phyloP scores from a whole-genome alignment of 2,329 filamentous ascomycete species.

The Fusarium xylarioides region DNA sequence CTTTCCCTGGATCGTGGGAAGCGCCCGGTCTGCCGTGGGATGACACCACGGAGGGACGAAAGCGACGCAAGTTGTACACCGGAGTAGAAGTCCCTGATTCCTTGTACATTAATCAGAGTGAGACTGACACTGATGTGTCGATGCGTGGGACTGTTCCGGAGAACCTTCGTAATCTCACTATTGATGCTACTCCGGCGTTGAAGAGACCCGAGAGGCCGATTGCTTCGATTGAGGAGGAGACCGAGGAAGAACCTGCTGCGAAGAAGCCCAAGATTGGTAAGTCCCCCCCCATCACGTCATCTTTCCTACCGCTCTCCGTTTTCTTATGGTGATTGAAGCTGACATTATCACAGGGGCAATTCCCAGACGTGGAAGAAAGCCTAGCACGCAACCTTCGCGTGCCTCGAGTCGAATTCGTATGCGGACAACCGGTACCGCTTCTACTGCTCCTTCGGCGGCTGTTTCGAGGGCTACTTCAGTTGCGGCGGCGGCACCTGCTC shows the following conservation, averaged over 20 bases:
- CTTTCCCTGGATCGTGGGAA: slow-evolving; percentile 36
- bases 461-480: not conserved
- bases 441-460: not conserved
- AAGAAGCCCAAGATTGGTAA: slow-evolving; percentile 30
- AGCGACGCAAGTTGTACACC: not conserved
- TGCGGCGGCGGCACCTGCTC: not conserved
- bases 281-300: not conserved
- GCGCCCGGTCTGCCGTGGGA: slow-evolving; percentile 17
- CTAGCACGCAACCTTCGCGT: slow-evolving; percentile 5
- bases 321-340: accelerated
- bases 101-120: slow-evolving; percentile 28
- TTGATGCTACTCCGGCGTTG: not conserved
- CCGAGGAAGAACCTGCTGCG: slow-evolving; percentile 5
- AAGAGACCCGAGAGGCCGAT: slow-evolving; percentile 1
- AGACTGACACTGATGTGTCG: slow-evolving; percentile 35
- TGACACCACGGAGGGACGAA: not conserved
- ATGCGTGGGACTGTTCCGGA: slow-evolving; percentile 28
- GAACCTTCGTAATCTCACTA: slow-evolving; percentile 14
- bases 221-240: not conserved
- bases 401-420: slow-evolving; percentile 18
- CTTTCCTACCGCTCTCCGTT: no score
- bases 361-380: not conserved
- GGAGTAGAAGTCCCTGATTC: slow-evolving; percentile 18
- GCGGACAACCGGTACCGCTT: not conserved
- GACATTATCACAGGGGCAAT: not conserved